Conservation (phyloP, 495 filamentous ascomycete genomes). For the Cenococcum geophilum region DNA sequence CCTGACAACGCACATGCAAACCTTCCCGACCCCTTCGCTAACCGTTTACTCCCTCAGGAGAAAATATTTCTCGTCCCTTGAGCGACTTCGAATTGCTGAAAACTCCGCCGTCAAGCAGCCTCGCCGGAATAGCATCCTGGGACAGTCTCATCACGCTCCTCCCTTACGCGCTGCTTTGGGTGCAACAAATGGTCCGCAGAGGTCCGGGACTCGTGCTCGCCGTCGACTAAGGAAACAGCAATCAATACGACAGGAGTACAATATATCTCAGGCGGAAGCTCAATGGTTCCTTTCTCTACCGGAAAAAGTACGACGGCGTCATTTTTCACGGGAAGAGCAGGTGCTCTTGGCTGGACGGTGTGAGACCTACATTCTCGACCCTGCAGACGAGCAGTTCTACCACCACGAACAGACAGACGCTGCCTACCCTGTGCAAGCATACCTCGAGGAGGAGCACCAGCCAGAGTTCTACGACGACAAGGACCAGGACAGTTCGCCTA, state of each 20-base stretch:
- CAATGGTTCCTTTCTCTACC: constrained; percentile 67
- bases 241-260: constrained; percentile 19
- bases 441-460: constrained; percentile 1
- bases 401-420: constrained; percentile 17
- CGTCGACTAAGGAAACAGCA: constrained; percentile 25
- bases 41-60: constrained; percentile 23
- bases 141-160: constrained; percentile 3
- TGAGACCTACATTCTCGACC: constrained; percentile 49
- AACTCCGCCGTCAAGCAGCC: neutral
- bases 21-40: constrained; percentile 13
- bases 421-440: neutral
- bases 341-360: constrained; percentile 52
- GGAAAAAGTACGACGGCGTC: constrained; percentile 61
- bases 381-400: constrained; percentile 17
- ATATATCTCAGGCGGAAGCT: constrained; percentile 50
- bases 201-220: constrained; percentile 6
- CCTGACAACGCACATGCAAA: constrained; percentile 18
- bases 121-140: neutral
- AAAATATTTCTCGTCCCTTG: constrained; percentile 37
- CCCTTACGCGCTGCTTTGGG: neutral
- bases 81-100: constrained; percentile 35
- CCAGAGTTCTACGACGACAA: constrained; percentile 25
- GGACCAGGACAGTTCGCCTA: neutral
- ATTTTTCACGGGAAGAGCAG: constrained; percentile 71
- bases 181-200: constrained; percentile 10